Base-by-base conservation (phyloP, 208 protist species). In the Wallacemonas collosoma region DNA sequence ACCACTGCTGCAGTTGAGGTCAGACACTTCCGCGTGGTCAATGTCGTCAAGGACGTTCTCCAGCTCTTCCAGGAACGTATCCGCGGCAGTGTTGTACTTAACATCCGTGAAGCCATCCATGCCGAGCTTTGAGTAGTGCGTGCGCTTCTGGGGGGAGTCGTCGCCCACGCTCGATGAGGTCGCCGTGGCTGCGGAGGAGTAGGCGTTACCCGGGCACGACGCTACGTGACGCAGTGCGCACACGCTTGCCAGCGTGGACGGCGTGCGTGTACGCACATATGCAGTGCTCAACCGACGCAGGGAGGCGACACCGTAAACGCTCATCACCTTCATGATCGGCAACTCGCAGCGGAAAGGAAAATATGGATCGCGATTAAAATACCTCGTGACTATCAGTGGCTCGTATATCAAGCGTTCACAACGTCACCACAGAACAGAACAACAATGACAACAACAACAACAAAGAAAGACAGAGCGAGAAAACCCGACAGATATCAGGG, bases 51-150 rank as follows among this genome's bases (percentile, higher is more conserved):
- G 68, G 5, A 77, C 71, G 38, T 66, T 79, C 55, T 93, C 88
- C 14, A 96, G 17, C 15, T 72, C 71, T 48, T 93, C 82, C 0
- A 96, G 68, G 48, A 94, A 90, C 4, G 54, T 70, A 53, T 96
- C 92, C 15, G 88, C 89, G 1, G 86, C 82, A 41, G 71, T 65
- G 67, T 96, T 93, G 81, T 83, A 96, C 67, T 71, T 77, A 12
- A 86, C 69, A 68, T 96, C 86, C 1, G 85, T 93, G 75, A 94
- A 96, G 50, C 91, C 91, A 54, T 92, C 87, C 91, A 96, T 96
- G 48, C 91, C 91, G 2, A 85, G 67, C 55, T 81, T 82, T 4
- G 86, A 90, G 76, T 87, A 85, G 71, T 76, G 76, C 43, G 71
- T 67, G 5, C 71, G 45, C 2, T 76, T 76, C 63, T 55, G 47